phyloP scores from a whole-genome alignment of 768 basidiomycete species.

The Rhizopogon sp. region DNA sequence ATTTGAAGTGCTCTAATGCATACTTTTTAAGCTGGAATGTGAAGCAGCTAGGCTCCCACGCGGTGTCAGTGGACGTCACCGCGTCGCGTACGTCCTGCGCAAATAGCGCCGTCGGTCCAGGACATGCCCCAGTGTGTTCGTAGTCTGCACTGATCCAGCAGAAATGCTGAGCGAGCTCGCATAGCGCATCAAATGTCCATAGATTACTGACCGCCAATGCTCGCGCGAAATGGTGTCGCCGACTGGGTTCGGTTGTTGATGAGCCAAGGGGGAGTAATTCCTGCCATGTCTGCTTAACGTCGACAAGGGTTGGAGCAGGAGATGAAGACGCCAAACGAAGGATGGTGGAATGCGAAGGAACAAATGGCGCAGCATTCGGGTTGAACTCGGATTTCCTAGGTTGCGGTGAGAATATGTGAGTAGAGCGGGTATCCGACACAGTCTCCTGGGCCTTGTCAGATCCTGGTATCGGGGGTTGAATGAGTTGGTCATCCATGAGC shows the following conservation, averaged over 20 bases:
- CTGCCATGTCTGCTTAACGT: background rate
- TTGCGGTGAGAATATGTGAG: background rate
- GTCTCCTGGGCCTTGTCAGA: background rate
- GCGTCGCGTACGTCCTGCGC: slow-evolving; percentile 17
- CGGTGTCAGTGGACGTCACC: slow-evolving; percentile 10
- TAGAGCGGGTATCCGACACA: background rate
- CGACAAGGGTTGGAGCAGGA: background rate
- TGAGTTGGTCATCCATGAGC: background rate
- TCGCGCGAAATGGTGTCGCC: background rate
- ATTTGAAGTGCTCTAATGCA: slow-evolving; percentile 19
- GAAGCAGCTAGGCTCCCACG: slow-evolving; percentile 20
- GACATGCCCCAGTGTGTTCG: slow-evolving; percentile 3
- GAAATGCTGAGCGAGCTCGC: slow-evolving; percentile 24
- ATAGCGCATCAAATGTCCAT: slow-evolving; percentile 9
- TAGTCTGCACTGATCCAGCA: slow-evolving; percentile 17
- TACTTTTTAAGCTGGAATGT: slow-evolving; percentile 19
- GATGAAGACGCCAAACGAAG: background rate
- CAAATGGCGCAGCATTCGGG: slow-evolving; percentile 4
- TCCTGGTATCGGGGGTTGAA: background rate
- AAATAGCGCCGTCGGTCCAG: slow-evolving; percentile 14
- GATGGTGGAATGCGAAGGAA: background rate
- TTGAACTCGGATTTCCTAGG: slow-evolving; percentile 1
- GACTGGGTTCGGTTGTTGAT: background rate
- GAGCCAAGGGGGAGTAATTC: background rate
- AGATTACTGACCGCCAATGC: background rate